A percentile compares a stretch with the other conserved stretches of the same genome.
phyloP scores from a whole-genome alignment of 1,139 yeast species.

The Debaryomyces coudertii region DNA sequence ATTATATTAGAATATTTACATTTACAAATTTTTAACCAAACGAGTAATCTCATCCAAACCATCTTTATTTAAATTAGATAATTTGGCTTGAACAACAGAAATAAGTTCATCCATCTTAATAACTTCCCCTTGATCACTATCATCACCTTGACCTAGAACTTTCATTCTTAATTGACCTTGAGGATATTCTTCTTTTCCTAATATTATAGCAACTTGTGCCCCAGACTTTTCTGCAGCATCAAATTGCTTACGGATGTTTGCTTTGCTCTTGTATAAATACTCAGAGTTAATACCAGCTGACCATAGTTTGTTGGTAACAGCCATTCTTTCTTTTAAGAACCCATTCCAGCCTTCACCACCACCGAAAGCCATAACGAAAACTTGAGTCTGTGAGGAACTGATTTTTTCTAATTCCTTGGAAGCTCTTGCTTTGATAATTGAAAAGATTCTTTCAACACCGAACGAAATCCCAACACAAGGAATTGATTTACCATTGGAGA shows the following conservation, averaged over 20 bases:
- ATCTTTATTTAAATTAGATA: conserved; percentile 44
- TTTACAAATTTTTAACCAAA: conserved; percentile 55
- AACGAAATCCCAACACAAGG: conserved; percentile 98
- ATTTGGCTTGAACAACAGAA: conserved; percentile 54
- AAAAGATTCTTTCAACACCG: conserved; percentile 93
- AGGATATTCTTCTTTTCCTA: conserved; percentile 91
- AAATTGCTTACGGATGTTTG: conserved; percentile 92
- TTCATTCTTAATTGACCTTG: conserved; percentile 84
- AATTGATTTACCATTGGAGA: conserved; percentile 86
- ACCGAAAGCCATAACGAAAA: conserved; percentile 95
- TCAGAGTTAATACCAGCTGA: conserved; percentile 86
- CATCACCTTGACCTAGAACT: conserved; percentile 84
- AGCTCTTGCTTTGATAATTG: conserved; percentile 79
- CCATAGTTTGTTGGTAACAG: conserved; percentile 82
- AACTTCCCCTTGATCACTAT: conserved; percentile 84
- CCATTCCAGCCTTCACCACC: conserved; percentile 98
- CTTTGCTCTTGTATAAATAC: conserved; percentile 87
- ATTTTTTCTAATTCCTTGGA: conserved; percentile 56
- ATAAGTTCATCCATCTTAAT: conserved; percentile 64
- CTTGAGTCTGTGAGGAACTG: conserved; percentile 87
- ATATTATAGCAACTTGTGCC: conserved; percentile 84
- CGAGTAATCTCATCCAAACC: conserved; percentile 63
- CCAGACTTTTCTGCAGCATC: conserved; percentile 97
- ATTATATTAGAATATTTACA: conserved; percentile 6
- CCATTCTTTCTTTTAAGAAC: conserved; percentile 88